Evolutionary conservation across 2,329 filamentous ascomycete species (phyloP).

Genomic region (Tolypocladium tropicale): DNA sequence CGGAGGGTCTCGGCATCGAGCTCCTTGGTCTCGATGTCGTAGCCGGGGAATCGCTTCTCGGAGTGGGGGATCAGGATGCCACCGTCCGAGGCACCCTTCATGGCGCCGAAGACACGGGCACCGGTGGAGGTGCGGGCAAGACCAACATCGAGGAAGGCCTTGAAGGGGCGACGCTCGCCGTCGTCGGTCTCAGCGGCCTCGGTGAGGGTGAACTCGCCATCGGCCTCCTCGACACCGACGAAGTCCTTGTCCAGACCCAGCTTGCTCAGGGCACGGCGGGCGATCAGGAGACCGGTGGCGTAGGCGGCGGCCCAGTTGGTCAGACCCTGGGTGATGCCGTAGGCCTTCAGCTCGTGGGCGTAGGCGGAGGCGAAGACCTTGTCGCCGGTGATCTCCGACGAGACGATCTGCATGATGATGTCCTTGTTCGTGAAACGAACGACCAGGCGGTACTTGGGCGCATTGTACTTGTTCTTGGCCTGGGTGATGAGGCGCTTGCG

Average conservation of each 20-base stretch:
- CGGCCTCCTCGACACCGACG: slow-evolving; percentile 89
- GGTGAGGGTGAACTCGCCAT: slow-evolving; percentile 92
- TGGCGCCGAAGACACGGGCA: slow-evolving; percentile 96
- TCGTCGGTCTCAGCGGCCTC: slow-evolving; percentile 88
- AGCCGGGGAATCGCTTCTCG: slow-evolving; percentile 99
- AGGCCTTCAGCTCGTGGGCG: slow-evolving; percentile 94
- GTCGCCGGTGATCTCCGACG: slow-evolving; percentile 92
- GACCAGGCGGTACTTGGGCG: slow-evolving; percentile 98
- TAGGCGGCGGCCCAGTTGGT: slow-evolving; percentile 99
- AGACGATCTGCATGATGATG: slow-evolving; percentile 96
- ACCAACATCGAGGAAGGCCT: slow-evolving; percentile 97
- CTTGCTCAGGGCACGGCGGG: slow-evolving; percentile 95
- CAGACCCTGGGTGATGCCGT: slow-evolving; percentile 95
- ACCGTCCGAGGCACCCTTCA: slow-evolving; percentile 99
- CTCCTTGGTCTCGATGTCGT: slow-evolving; percentile 95
- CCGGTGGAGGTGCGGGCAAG: slow-evolving; percentile 94
- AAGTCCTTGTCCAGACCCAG: slow-evolving; percentile 91
- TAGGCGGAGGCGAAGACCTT: slow-evolving; percentile 92
- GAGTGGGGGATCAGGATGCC: slow-evolving; percentile 96
- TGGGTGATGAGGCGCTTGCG: slow-evolving; percentile 99
- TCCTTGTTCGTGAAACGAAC: slow-evolving; percentile 99
- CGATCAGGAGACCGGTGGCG: slow-evolving; percentile 90
- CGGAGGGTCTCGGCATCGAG: slow-evolving; percentile 93
- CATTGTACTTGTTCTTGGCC: slow-evolving; percentile 99
- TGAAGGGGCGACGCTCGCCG: slow-evolving; percentile 95